These are phyloP conservation scores for Populus alba DNA, from an alignment of 345 rosid genomes.

Conservation along the genomic window DNA sequence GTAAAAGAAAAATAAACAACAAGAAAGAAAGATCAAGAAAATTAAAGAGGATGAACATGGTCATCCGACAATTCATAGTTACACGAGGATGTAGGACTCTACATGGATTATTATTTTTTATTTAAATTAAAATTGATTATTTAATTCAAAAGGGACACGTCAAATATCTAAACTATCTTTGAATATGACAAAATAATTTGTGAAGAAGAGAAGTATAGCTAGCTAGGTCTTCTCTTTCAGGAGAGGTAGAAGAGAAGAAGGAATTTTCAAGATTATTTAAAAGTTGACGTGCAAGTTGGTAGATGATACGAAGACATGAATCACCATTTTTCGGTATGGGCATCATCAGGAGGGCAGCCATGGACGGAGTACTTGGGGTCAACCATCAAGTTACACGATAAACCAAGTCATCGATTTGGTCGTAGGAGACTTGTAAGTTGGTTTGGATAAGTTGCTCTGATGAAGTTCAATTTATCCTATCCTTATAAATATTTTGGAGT, in stretches of 20 bases:
- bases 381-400: not conserved
- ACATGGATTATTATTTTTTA: not conserved
- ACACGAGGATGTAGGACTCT: too few species aligned
- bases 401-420: not conserved
- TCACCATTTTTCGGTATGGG: not conserved
- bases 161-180: not conserved
- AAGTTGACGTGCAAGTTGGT: not conserved
- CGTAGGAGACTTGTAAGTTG: not conserved
- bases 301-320: not conserved
- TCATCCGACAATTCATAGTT: not conserved
- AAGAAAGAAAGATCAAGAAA: not conserved
- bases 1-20: too few species aligned
- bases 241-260: not conserved
- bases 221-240: not conserved
- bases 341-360: conserved; percentile 1
- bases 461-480: too few species aligned
- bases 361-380: not conserved
- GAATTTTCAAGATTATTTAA: not conserved
- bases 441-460: not conserved
- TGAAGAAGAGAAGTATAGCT: not conserved
- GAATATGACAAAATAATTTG: not conserved
- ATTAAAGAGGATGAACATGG: not conserved
- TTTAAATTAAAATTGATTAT: not conserved
- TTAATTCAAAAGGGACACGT: not conserved
- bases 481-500: not conserved